Conservation (phyloP, 371 early-diverging fungal species). For the Catenaria anguillulae region DNA sequence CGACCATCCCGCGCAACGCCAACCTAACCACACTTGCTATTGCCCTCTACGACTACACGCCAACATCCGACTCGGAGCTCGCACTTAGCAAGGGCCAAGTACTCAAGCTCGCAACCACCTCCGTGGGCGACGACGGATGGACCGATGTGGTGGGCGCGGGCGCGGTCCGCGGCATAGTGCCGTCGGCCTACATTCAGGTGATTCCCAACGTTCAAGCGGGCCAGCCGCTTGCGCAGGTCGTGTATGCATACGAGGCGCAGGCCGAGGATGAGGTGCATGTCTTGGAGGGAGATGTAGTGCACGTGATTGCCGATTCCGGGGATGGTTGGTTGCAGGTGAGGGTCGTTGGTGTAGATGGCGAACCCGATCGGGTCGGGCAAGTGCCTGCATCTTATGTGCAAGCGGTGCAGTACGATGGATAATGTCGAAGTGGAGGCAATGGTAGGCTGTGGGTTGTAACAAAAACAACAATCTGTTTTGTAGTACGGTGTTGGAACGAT, state of each 20-base stretch:
- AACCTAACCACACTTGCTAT: too few species aligned
- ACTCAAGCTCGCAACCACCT: too few species aligned
- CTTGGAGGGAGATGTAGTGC: conserved; percentile 44
- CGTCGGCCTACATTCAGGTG: not conserved
- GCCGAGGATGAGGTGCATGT: conserved; percentile 57
- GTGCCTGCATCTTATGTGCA: conserved; percentile 65
- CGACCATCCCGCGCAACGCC: too few species aligned
- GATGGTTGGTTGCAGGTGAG: conserved; percentile 59
- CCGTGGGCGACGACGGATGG: too few species aligned
- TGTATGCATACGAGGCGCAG: conserved; percentile 61
- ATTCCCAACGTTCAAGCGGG: not conserved
- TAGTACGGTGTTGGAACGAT: too few species aligned
- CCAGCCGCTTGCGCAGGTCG: conserved; percentile 55
- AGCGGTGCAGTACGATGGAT: too few species aligned
- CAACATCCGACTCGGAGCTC: conserved; percentile 18
- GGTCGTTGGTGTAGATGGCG: conserved; percentile 24
- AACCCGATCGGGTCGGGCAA: conserved; percentile 50
- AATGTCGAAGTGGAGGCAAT: too few species aligned
- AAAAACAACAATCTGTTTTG: too few species aligned
- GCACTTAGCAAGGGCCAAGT: not conserved
- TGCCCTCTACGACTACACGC: conserved; percentile 18
- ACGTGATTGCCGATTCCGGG: conserved; percentile 38
- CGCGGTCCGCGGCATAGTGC: too few species aligned
- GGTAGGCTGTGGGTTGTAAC: too few species aligned
- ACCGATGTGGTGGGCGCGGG: too few species aligned